These are phyloP conservation scores for Apostasia ramifera DNA, from an alignment of 106 monocot species.

Conservation along the genomic window DNA sequence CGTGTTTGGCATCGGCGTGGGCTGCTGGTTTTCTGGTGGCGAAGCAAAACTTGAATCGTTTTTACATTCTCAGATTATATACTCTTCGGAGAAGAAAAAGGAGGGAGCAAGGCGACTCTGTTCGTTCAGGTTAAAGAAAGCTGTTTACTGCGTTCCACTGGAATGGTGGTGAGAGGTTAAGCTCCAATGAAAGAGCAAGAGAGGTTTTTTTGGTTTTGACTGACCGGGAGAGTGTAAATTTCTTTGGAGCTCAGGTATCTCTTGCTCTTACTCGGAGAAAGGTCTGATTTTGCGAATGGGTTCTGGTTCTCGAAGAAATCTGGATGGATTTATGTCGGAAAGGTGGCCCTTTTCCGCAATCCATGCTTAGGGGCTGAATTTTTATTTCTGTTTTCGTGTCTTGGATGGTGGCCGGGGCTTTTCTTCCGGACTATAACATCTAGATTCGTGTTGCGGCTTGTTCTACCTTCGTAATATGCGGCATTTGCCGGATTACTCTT, in stretches of 20 bases:
- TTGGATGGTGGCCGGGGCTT: not conserved
- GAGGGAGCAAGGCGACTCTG: not conserved
- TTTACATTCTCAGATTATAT: not conserved
- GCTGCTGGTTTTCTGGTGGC: conserved; percentile 3
- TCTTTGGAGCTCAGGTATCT: not conserved
- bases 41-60: conserved; percentile 4
- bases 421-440: not conserved
- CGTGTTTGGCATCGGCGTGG: conserved; percentile 17
- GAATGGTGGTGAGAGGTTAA: conserved; percentile 2
- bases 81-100: not conserved
- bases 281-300: conserved; percentile 33
- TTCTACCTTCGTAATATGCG: not conserved
- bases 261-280: not conserved
- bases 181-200: not conserved
- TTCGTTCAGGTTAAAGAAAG: not conserved
- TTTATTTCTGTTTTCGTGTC: conserved; percentile 3
- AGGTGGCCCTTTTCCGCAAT: conserved; percentile 13
- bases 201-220: not conserved
- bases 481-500: conserved; percentile 1
- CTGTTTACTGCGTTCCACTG: not conserved
- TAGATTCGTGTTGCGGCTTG: not conserved
- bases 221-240: not conserved
- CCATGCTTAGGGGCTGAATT: not conserved
- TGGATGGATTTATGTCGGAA: not conserved
- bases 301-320: conserved; percentile 13